A percentile compares a stretch with the other conserved stretches of the same genome.
Conservation (phyloP, 2,329 filamentous ascomycete genomes). For the Lasiodiplodia citricola region DNA sequence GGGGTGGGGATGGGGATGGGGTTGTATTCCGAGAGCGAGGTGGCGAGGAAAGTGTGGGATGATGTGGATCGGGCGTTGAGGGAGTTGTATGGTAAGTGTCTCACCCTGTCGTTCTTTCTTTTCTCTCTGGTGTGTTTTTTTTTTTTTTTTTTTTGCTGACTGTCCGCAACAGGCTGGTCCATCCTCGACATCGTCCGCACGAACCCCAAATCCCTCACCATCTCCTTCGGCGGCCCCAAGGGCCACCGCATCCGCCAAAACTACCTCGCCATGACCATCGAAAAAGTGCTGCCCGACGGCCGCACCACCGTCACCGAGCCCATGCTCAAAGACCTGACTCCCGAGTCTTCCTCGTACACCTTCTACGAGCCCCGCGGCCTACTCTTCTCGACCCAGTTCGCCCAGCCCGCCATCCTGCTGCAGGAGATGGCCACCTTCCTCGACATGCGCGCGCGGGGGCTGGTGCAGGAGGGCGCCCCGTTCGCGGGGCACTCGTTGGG, state of each 20-base stretch:
- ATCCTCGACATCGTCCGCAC: constrained; percentile 45
- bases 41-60: constrained; percentile 54
- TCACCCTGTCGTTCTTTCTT: not conserved
- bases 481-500: constrained; percentile 32
- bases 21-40: constrained; percentile 42
- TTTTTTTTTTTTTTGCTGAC: too few relatives aligned
- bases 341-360: constrained; percentile 30
- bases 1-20: constrained; percentile 50
- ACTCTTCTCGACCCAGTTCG: constrained; percentile 34
- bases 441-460: constrained; percentile 27
- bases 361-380: constrained; percentile 30
- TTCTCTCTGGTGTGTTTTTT: too few relatives aligned
- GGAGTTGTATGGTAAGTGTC: constrained; percentile 38
- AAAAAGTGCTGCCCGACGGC: not conserved
- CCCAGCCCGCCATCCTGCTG: constrained; percentile 32
- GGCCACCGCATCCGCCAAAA: constrained; percentile 42
- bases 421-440: not conserved
- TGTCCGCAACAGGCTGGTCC: constrained; percentile 39
- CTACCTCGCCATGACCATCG: constrained; percentile 37
- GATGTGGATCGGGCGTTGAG: constrained; percentile 54
- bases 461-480: constrained; percentile 16
- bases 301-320: not conserved
- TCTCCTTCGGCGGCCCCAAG: constrained; percentile 45
- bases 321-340: not conserved
- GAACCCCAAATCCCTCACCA: constrained; percentile 45